phyloP scores from a whole-genome alignment of 116 monocot genomes.

The Zostera marina region DNA sequence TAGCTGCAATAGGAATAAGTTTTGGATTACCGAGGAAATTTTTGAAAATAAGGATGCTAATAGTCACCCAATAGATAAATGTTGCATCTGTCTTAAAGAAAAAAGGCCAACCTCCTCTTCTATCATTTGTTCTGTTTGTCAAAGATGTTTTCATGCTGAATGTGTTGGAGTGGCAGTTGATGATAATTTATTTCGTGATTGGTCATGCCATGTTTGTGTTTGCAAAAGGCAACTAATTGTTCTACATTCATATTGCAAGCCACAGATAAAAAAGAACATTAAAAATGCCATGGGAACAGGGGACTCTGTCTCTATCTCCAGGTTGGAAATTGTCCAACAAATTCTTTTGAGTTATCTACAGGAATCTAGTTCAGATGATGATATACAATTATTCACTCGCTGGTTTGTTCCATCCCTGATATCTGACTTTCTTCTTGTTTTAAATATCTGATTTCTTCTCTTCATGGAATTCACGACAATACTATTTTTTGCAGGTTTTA shows the following conservation, averaged over 20 bases:
- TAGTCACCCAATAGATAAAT: conserved; percentile 25
- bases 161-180: conserved; percentile 57
- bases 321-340: conserved; percentile 65
- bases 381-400: conserved; percentile 54
- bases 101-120: conserved; percentile 34
- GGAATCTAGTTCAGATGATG: conserved; percentile 55
- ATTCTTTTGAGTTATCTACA: conserved; percentile 79
- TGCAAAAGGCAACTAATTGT: conserved; percentile 58
- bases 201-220: conserved; percentile 77
- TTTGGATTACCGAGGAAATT: conserved; percentile 68
- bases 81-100: conserved; percentile 50
- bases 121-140: conserved; percentile 47
- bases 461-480: not conserved
- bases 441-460: not conserved
- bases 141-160: conserved; percentile 82
- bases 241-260: conserved; percentile 49
- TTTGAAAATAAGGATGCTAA: conserved; percentile 15
- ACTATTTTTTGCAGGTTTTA: conserved; percentile 63
- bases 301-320: conserved; percentile 14
- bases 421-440: not conserved
- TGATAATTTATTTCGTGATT: conserved; percentile 40
- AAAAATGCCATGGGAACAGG: conserved; percentile 13
- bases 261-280: conserved; percentile 25
- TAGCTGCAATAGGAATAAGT: conserved; percentile 28
- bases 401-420: conserved; percentile 42